Evolutionary conservation across 1,284 basidiomycete species (phyloP).

Genomic region (Laetiporus sulphureus): DNA sequence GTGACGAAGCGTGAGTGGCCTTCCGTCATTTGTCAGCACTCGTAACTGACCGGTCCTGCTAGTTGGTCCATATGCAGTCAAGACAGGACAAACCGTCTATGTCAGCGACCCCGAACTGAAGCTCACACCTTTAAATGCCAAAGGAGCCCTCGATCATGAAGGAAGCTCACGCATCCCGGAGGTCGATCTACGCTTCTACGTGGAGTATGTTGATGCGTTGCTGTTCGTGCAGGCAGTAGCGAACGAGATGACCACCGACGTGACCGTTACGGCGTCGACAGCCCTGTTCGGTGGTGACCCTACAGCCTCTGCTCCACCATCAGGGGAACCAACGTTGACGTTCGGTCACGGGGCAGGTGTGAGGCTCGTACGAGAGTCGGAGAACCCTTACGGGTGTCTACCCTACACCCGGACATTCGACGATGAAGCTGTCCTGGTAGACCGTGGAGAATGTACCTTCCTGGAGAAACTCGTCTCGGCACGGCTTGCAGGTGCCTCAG

Average conservation of each 20-base stretch:
- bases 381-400: conserved; percentile 53
- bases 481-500: conserved; percentile 59
- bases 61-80: conserved; percentile 83
- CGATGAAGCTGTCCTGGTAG: conserved; percentile 48
- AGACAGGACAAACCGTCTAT: conserved; percentile 75
- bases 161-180: conserved; percentile 32
- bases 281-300: conserved; percentile 69
- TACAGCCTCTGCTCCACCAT: conserved; percentile 20
- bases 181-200: conserved; percentile 52
- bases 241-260: conserved; percentile 33
- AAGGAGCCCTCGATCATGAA: conserved; percentile 16
- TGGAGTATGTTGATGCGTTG: conserved; percentile 41
- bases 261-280: conserved; percentile 52
- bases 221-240: conserved; percentile 31
- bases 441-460: conserved; percentile 78
- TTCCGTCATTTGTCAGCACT: neutral
- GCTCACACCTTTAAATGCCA: conserved; percentile 25
- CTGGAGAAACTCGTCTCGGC: conserved; percentile 70
- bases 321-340: conserved; percentile 25
- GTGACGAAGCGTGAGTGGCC: conserved; percentile 65
- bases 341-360: conserved; percentile 47
- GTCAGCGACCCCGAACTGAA: conserved; percentile 68
- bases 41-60: neutral
- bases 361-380: conserved; percentile 39
- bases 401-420: conserved; percentile 43